Evolutionary conservation across 2,329 filamentous ascomycete genomes (phyloP).

Genomic region (Trichoderma afroharzianum): DNA sequence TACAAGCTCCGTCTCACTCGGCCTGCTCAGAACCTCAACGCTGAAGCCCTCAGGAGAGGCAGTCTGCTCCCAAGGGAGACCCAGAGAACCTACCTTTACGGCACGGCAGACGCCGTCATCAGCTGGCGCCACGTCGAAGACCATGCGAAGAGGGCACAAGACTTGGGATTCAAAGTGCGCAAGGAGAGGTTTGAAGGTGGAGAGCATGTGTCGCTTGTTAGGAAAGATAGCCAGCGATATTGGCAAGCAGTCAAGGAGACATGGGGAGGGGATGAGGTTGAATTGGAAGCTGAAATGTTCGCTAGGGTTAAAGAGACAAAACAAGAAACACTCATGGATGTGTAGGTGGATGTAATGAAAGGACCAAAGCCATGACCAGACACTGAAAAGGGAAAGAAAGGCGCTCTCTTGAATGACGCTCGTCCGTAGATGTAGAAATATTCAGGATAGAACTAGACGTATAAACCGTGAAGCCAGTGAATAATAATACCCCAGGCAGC

Average conservation of each 20-base stretch:
- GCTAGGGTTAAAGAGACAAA: background rate
- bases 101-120: constrained; percentile 46
- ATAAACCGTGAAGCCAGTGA: background rate
- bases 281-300: background rate
- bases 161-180: constrained; percentile 39
- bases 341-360: background rate
- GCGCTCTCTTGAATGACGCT: background rate
- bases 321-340: background rate
- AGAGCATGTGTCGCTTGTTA: constrained; percentile 49
- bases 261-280: constrained; percentile 40
- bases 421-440: background rate
- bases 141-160: constrained; percentile 42
- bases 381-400: background rate
- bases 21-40: constrained; percentile 33
- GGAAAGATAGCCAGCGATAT: constrained; percentile 45
- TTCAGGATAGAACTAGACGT: background rate
- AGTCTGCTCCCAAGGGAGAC: constrained; percentile 36
- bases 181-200: constrained; percentile 46
- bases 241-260: constrained; percentile 46
- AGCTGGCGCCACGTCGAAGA: constrained; percentile 44
- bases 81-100: constrained; percentile 51
- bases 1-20: constrained; percentile 30
- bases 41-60: constrained; percentile 36
- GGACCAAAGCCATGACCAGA: background rate
- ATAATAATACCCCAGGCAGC: background rate